Conservation (phyloP, 23 red algal genomes). For the Agarophyton chilense region DNA sequence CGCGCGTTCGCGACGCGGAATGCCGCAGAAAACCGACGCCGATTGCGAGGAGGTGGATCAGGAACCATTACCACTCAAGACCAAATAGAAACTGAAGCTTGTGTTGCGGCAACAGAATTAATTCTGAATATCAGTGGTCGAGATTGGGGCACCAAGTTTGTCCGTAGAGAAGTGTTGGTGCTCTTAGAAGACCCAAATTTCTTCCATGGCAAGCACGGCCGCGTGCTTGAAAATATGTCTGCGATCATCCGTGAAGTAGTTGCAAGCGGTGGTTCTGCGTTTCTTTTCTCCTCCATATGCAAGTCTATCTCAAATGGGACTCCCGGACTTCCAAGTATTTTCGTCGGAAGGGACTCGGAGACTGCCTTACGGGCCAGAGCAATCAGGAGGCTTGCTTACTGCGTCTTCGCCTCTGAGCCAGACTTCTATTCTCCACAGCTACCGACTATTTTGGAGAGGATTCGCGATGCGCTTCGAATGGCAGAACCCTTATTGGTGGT, state of each 20-base stretch:
- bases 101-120: conserved; percentile 41
- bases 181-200: conserved; percentile 80
- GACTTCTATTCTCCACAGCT: conserved; percentile 64
- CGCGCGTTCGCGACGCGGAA: conserved; percentile 21
- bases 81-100: conserved; percentile 31
- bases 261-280: conserved; percentile 44
- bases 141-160: conserved; percentile 74
- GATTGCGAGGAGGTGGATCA: background rate
- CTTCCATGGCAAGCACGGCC: conserved; percentile 68
- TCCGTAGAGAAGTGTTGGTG: conserved; percentile 41
- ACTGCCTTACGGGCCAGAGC: conserved; percentile 54
- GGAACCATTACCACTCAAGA: background rate
- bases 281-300: conserved; percentile 45
- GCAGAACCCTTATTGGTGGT: conserved; percentile 45
- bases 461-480: conserved; percentile 68
- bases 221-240: conserved; percentile 41
- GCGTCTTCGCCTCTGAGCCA: conserved; percentile 63
- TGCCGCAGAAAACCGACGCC: conserved; percentile 26
- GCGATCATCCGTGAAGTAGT: conserved; percentile 66
- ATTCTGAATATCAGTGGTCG: conserved; percentile 37
- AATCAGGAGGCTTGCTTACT: conserved; percentile 63
- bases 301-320: conserved; percentile 22
- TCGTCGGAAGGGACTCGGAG: conserved; percentile 69
- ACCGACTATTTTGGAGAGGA: conserved; percentile 61
- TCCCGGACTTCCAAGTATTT: conserved; percentile 66